A percentile compares a stretch with the other conserved stretches of the same genome.
Evolutionary conservation across 352 stramenopile genomes (phyloP).

Genomic region (Phytophthora pluvialis): DNA sequence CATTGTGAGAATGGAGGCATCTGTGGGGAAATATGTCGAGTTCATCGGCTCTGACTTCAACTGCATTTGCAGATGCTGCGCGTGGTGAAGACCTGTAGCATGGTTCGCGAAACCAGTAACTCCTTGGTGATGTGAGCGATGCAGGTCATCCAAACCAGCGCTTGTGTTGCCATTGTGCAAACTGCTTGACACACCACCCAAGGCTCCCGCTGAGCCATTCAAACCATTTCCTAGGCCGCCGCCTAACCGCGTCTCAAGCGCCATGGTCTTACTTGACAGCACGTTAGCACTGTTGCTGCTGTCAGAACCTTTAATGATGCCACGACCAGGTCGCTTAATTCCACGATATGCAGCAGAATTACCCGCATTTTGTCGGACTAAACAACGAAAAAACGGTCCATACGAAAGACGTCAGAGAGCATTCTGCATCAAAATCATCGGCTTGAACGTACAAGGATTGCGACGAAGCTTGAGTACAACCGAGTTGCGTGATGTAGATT

Average conservation of each 20-base stretch:
- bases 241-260: slow-evolving; percentile 70
- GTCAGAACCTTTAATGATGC: slow-evolving; percentile 55
- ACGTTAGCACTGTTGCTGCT: slow-evolving; percentile 80
- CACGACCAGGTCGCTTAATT: slow-evolving; percentile 65
- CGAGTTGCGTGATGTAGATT: slow-evolving; percentile 80
- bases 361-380: slow-evolving; percentile 73
- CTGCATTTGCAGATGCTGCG: slow-evolving; percentile 43
- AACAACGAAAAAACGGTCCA: slow-evolving; percentile 12
- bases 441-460: slow-evolving; percentile 75
- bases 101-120: slow-evolving; percentile 20
- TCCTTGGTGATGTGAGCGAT: slow-evolving; percentile 37
- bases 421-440: not conserved
- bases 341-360: slow-evolving; percentile 57
- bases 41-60: slow-evolving; percentile 73
- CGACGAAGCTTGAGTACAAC: slow-evolving; percentile 81
- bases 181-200: slow-evolving; percentile 26
- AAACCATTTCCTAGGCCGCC: slow-evolving; percentile 42
- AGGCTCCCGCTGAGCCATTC: slow-evolving; percentile 28
- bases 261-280: slow-evolving; percentile 73
- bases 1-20: slow-evolving; percentile 70
- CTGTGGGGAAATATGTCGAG: slow-evolving; percentile 71
- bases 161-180: slow-evolving; percentile 27
- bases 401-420: slow-evolving; percentile 15
- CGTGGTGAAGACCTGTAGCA: slow-evolving; percentile 26
- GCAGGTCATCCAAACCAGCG: slow-evolving; percentile 32